Evolutionary conservation across 257 asterid genomes (phyloP), one percentile per base, ranked within the genome.

Genomic region (Solanum sitiens): DNA sequence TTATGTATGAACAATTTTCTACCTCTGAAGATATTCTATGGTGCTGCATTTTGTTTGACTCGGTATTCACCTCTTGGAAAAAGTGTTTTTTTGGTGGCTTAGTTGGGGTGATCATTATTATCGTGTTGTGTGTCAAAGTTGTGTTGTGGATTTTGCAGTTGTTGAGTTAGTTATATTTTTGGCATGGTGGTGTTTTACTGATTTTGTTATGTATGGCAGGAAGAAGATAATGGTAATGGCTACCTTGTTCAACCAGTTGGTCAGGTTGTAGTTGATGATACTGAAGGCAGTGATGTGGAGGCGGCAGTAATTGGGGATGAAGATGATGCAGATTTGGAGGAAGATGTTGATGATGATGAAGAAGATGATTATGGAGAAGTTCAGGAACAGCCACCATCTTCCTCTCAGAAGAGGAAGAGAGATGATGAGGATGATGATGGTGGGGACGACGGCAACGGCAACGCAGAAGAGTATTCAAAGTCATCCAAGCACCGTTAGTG

Each of bases 241-340:
- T 94, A 92, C 84, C 92, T 94, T 76, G 95, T 95, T 87, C 98
- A 95, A 87, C 98, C 98, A 7, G 96, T 94, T 71, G 94, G 91
- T 80, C 93, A 92, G 63, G 92, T 90, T 37, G 93, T 91, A 15
- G 91, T 87, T 23, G 94, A 90, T 87, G 94, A 65, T 35, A 92
- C 77, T 20, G 93, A 84, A 33, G 93, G 83, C 67, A 88, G 90
- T 89, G 94, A 89, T 79, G 76, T 90, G 76, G 95, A 89, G 45
- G 88, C 88, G 45, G 88, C 88, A 21, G 91, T 82, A n/a, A 87
- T 88, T 21, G 95, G 91, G 83, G 95, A 86, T 4, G 94, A 88
- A 86, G 95, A 93, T 63, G 88, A 93, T 63, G 88, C 86, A 40
- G 93, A 92, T 67, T 92, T 92, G 85, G 94, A 90, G 20, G 96